phyloP scores from a whole-genome alignment of 2,329 filamentous ascomycete genomes.

The Bipolaris oryzae region DNA sequence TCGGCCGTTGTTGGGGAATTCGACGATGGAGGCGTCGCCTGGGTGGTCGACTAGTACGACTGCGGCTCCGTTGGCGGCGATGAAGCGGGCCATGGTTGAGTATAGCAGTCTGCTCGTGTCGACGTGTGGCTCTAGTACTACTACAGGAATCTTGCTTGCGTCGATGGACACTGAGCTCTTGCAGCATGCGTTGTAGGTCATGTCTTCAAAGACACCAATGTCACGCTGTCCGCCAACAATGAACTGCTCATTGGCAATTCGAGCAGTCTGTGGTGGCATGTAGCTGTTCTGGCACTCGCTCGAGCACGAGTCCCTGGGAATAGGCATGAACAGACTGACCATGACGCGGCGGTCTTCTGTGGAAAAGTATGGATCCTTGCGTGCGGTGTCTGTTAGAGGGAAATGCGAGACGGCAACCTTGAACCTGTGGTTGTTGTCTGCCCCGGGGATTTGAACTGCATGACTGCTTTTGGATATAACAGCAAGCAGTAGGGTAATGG shows the following conservation, averaged over 20 bases:
- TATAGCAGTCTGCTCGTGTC: slow-evolving; percentile 54
- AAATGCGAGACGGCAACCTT: slow-evolving; percentile 25
- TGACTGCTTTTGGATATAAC: not conserved
- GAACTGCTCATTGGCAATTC: slow-evolving; percentile 29
- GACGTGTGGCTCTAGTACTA: slow-evolving; percentile 56
- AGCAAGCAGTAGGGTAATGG: slow-evolving; percentile 1
- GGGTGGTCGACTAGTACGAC: slow-evolving; percentile 60
- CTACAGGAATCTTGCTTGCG: slow-evolving; percentile 18
- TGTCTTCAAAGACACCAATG: slow-evolving; percentile 26
- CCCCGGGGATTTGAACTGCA: slow-evolving; percentile 21
- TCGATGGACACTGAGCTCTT: slow-evolving; percentile 10
- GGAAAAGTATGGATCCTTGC: slow-evolving; percentile 11
- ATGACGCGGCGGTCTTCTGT: slow-evolving; percentile 19
- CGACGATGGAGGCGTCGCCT: slow-evolving; percentile 53
- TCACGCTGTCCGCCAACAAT: slow-evolving; percentile 24
- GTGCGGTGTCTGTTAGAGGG: slow-evolving; percentile 11
- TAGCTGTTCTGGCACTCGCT: slow-evolving; percentile 24
- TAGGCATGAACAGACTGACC: slow-evolving; percentile 33
- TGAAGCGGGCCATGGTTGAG: slow-evolving; percentile 51
- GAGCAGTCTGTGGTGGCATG: slow-evolving; percentile 28
- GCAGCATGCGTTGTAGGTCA: slow-evolving; percentile 28
- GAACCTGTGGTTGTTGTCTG: slow-evolving; percentile 23
- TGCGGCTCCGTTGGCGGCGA: slow-evolving; percentile 56
- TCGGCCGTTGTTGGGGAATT: slow-evolving; percentile 42
- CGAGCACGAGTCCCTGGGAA: slow-evolving; percentile 17